Percentiles rank a stretch among this genome's conserved stretches.
Evolutionary conservation across 2,329 filamentous ascomycete genomes (phyloP).

Genomic region (Nigrospora oryzae): DNA sequence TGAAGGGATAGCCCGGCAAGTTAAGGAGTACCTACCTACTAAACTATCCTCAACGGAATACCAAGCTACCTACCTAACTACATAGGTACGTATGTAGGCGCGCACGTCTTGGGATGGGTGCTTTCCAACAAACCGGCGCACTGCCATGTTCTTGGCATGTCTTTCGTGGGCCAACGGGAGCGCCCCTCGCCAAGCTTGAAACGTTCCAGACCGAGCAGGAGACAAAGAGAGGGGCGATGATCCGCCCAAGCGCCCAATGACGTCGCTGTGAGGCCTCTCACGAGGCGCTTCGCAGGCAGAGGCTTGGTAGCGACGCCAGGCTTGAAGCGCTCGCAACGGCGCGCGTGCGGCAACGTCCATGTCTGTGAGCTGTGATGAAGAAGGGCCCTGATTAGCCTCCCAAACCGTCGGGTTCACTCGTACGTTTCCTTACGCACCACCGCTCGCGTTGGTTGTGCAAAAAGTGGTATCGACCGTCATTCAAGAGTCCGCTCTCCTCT

Average conservation of each 20-base stretch:
- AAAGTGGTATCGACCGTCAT: too few species aligned
- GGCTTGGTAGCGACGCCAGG: background rate
- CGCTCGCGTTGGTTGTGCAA: too few species aligned
- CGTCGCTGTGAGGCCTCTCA: conserved; percentile 18
- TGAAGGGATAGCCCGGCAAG: too few species aligned
- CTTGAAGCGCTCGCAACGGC: background rate
- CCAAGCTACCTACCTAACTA: too few species aligned
- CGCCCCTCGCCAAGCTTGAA: background rate
- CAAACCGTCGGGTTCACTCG: too few species aligned
- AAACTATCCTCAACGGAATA: too few species aligned
- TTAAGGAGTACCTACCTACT: too few species aligned
- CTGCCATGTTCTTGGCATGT: background rate
- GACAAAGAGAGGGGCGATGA: conserved; percentile 7
- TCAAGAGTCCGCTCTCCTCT: too few species aligned
- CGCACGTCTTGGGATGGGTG: background rate
- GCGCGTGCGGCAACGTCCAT: background rate
- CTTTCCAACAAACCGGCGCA: background rate
- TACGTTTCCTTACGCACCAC: too few species aligned
- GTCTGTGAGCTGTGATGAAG: background rate
- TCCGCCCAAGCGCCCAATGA: conserved; percentile 14
- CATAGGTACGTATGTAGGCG: background rate
- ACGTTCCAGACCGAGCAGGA: conserved; percentile 2
- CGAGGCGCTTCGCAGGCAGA: background rate
- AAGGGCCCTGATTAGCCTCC: too few species aligned
- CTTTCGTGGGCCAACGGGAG: background rate